These are phyloP conservation scores for Spathaspora boniae DNA, from an alignment of 805 yeast species.

Conservation along the genomic window DNA sequence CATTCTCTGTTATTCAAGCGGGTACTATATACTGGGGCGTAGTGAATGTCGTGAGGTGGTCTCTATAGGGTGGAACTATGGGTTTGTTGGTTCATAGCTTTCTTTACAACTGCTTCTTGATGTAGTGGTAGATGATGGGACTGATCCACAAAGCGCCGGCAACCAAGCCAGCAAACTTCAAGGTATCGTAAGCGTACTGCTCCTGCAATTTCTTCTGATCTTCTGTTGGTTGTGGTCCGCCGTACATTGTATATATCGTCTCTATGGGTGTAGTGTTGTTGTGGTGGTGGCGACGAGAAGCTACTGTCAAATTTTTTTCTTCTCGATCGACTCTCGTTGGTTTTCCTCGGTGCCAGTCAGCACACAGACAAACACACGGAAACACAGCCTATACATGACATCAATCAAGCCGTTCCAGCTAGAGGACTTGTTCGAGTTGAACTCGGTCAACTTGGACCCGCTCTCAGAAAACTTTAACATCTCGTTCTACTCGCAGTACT, in stretches of 20 bases:
- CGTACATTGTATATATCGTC: conserved; percentile 28
- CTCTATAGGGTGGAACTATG: no score
- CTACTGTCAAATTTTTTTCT: background rate
- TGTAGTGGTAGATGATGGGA: conserved; percentile 55
- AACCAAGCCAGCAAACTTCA: conserved; percentile 56
- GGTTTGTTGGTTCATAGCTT: background rate
- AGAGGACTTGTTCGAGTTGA: conserved; percentile 71
- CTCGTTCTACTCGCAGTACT: conserved; percentile 79
- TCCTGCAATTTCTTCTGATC: conserved; percentile 68
- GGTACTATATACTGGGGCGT: background rate
- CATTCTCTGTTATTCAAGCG: no score
- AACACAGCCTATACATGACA: conserved; percentile 60
- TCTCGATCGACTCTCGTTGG: background rate
- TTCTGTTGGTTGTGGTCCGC: conserved; percentile 55
- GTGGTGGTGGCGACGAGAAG: background rate
- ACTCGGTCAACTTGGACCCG: conserved; percentile 78
- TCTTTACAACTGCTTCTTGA: conserved; percentile 44
- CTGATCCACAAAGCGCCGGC: conserved; percentile 62
- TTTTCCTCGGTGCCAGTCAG: background rate
- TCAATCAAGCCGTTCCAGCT: conserved; percentile 86
- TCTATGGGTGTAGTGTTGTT: background rate
- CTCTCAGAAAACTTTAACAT: conserved; percentile 89
- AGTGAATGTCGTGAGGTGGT: no score
- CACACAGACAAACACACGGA: conserved; percentile 1
- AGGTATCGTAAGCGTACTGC: conserved; percentile 55